Conservation (phyloP, 1,284 basidiomycete genomes). For the Sanguinoderma infundibulare region DNA sequence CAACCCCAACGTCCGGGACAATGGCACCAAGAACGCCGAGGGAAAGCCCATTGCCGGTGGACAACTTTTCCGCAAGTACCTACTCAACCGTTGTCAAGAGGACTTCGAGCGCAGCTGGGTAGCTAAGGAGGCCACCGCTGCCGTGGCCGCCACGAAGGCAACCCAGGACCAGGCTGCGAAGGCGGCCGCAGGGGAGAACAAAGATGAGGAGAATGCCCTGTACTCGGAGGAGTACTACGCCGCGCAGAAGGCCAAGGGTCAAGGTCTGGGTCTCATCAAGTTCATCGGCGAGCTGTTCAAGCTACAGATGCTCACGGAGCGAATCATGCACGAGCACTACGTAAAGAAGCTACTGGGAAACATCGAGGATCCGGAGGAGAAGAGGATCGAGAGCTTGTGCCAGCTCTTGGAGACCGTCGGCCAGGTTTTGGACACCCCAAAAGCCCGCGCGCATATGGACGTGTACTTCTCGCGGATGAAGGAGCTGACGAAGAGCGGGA, state of each 20-base stretch:
- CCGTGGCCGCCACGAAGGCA: constrained; percentile 38
- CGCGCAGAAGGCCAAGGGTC: constrained; percentile 95
- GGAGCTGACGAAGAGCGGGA: constrained; percentile 74
- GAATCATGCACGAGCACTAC: constrained; percentile 89
- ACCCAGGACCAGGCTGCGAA: constrained; percentile 63
- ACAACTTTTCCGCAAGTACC: constrained; percentile 81
- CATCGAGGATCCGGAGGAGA: constrained; percentile 94
- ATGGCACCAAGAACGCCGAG: constrained; percentile 75
- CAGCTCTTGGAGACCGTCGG: constrained; percentile 93
- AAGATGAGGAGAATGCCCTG: constrained; percentile 63
- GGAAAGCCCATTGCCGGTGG: constrained; percentile 90
- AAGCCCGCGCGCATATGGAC: constrained; percentile 86
- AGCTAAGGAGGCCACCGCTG: constrained; percentile 39
- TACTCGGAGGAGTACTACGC: constrained; percentile 98
- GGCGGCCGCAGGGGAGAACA: constrained; percentile 62
- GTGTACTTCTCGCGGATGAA: constrained; percentile 94
- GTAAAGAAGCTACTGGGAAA: constrained; percentile 94
- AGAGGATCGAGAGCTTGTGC: constrained; percentile 96
- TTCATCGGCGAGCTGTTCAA: constrained; percentile 99
- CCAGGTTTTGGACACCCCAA: constrained; percentile 75
- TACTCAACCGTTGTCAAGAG: constrained; percentile 69
- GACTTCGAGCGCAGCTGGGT: constrained; percentile 42
- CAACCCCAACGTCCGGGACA: constrained; percentile 86
- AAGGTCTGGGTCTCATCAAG: constrained; percentile 94
- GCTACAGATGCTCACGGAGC: constrained; percentile 59